Evolutionary conservation across 345 rosid genomes (phyloP).

Genomic region (Abelmoschus esculentus): DNA sequence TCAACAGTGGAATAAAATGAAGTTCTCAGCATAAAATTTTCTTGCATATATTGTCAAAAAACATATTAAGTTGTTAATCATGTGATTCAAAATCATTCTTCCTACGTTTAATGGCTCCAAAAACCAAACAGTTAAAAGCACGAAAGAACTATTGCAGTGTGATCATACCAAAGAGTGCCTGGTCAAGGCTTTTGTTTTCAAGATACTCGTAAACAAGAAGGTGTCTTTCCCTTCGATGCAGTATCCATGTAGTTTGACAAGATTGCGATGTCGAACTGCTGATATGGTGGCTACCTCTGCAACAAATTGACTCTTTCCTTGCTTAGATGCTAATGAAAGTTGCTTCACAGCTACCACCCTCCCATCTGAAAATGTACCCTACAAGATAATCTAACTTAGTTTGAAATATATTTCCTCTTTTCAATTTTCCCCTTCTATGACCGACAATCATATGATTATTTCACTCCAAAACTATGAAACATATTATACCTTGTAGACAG

Average conservation of each 20-base stretch:
- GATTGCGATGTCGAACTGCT: slow-evolving; percentile 56
- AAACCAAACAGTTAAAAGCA: background rate
- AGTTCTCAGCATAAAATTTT: too few relatives aligned
- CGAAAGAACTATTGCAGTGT: background rate
- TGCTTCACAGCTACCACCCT: slow-evolving; percentile 31
- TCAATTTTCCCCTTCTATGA: too few relatives aligned
- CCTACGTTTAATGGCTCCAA: too few relatives aligned
- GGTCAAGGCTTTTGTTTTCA: slow-evolving; percentile 62
- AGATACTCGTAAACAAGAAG: slow-evolving; percentile 66
- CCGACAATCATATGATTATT: too few relatives aligned
- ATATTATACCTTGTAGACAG: slow-evolving; percentile 28
- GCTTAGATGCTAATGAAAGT: slow-evolving; percentile 29
- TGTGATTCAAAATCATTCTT: too few relatives aligned
- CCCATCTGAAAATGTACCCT: slow-evolving; percentile 33
- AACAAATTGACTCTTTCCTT: slow-evolving; percentile 28
- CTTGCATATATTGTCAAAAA: too few relatives aligned
- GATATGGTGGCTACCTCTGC: slow-evolving; percentile 30
- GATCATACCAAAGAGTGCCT: slow-evolving; percentile 47
- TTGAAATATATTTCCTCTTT: too few relatives aligned
- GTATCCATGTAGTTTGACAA: slow-evolving; percentile 60
- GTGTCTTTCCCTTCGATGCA: slow-evolving; percentile 50
- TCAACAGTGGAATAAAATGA: background rate
- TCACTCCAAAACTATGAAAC: too few relatives aligned
- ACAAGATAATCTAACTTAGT: too few relatives aligned
- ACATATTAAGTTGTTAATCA: too few relatives aligned